Evolutionary conservation across 306 rosid genomes (phyloP), one percentile per base, ranked within the genome.

Genomic region (Crotalaria pallida): DNA sequence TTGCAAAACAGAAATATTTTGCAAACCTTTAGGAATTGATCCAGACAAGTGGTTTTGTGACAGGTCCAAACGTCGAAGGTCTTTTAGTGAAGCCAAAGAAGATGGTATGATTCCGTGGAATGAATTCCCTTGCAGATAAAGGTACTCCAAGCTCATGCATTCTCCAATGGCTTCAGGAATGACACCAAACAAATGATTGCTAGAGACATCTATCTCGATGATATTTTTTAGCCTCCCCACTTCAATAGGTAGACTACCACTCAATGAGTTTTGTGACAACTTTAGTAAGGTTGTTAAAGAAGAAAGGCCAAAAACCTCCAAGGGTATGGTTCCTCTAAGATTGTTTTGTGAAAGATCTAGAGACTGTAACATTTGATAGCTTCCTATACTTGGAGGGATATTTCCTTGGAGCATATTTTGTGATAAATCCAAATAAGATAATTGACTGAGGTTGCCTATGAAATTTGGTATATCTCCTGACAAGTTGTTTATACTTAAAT

Each of bases 101-200:
- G 58, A 63, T 38, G 89, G 80, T 26, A 79, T 13, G 13, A 0
- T 73, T 24, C 79, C 79, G 3, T 26, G 38, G 61, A 85, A 73
- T 9, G 17, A 75, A 27, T 82, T 82, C 0, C 75, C 75, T 26
- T 74, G 57, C 2, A 82, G 29, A 23, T 3, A 4, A 41, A 80
- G 75, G 16, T 18, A 24, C 24, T 79, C 81, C 16, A 85, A 12
- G 9, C 59, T 44, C n/a, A 6, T 24, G 41, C 83, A 82, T 0
- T 44, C 58, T 12, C 79, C 61, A 6, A 85, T 66, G 2, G 40
- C 24, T 70, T n/a, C 49, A 6, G 87, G 85, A 44, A 82, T 79
- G 1, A 69, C 56, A 21, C 81, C 71, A 1, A 53, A 58, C 4
- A 82, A 24, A 3, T 26, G 38, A 36, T 82, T 82, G 11, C 12